Evolutionary conservation across 306 rosid genomes (phyloP), one percentile per base, ranked within the genome.

Genomic region (Vigna reflexopilosa): DNA sequence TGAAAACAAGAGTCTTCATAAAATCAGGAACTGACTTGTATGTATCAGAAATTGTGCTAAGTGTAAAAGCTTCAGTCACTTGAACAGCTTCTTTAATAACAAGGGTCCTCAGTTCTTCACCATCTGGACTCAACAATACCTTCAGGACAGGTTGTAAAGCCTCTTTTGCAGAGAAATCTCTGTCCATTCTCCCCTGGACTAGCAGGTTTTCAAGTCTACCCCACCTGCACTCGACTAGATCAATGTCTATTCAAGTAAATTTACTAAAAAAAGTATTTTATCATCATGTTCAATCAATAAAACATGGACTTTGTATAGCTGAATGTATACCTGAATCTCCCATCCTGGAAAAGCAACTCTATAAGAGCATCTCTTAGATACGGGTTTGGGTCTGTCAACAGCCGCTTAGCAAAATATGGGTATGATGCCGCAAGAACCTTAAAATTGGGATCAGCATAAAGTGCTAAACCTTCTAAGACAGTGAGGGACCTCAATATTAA

Each of bases 341-440:
- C 93, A 55, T 93, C 98, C 83, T 88, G 85, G 73, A 93, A 93
- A 80, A 93, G 95, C 87, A 93, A 80, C 88, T 93, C 98, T 77
- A 93, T 85, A 69, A 93, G 96, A 68, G 98, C 98, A 83, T 93
- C 97, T 83, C 97, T 89, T 71, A 93, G 90, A 83, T 93, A 93
- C 42, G 98, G 98, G 82, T 86, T 93, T 77, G 98, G 97, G 82
- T 93, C 98, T 26, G 97, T 93, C 77, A 93, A 83, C 58, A 93
- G 98, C 82, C 98, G 82, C 85, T 93, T 93, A 32, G 98, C 97
- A 83, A 93, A 93, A 83, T 91, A 93, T 4, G 97, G 98, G 84
- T 93, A 93, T 34, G 98, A 93, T 40, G 98, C 98, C 62, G 97
- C 98, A 58, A 93, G 93, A 81, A 91, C 98, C 91, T 93, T 93